Conservation (phyloP, 2,329 filamentous ascomycete species). For the Fusarium drepaniforme region DNA sequence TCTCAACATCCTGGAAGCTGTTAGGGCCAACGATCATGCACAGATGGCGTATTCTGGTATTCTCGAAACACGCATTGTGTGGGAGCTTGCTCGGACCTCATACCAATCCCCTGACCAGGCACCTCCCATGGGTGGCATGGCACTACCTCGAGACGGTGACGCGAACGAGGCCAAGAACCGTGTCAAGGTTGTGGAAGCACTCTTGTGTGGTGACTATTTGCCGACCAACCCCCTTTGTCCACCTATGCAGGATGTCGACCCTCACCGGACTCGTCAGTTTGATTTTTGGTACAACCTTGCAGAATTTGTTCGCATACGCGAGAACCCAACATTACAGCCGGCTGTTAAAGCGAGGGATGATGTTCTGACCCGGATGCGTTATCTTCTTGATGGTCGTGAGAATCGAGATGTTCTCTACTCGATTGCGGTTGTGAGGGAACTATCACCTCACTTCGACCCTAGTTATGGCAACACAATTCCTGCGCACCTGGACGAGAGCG, state of each 20-base stretch:
- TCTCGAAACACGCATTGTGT: conserved; percentile 70
- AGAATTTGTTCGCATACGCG: conserved; percentile 70
- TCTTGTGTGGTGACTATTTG: conserved; percentile 80
- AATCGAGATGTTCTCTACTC: conserved; percentile 93
- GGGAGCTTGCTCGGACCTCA: conserved; percentile 67
- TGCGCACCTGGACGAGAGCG: conserved; percentile 73
- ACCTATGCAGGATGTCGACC: conserved; percentile 63
- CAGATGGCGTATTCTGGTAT: conserved; percentile 66
- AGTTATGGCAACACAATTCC: conserved; percentile 68
- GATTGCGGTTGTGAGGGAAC: conserved; percentile 82
- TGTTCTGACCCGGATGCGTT: conserved; percentile 73
- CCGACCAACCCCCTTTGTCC: conserved; percentile 66
- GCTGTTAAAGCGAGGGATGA: conserved; percentile 70
- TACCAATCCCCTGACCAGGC: conserved; percentile 54
- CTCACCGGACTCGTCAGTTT: conserved; percentile 71
- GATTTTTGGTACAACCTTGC: conserved; percentile 88
- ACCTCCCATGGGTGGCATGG: conserved; percentile 43
- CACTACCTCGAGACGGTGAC: conserved; percentile 67
- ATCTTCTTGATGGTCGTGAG: conserved; percentile 82
- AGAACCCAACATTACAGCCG: conserved; percentile 62
- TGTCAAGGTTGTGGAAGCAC: conserved; percentile 79
- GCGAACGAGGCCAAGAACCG: conserved; percentile 75
- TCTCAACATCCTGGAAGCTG: conserved; percentile 65
- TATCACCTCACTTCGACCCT: conserved; percentile 74
- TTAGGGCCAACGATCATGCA: conserved; percentile 62